These are phyloP conservation scores for Brettanomyces custersianus DNA, from an alignment of 805 yeast genomes.

Conservation along the genomic window DNA sequence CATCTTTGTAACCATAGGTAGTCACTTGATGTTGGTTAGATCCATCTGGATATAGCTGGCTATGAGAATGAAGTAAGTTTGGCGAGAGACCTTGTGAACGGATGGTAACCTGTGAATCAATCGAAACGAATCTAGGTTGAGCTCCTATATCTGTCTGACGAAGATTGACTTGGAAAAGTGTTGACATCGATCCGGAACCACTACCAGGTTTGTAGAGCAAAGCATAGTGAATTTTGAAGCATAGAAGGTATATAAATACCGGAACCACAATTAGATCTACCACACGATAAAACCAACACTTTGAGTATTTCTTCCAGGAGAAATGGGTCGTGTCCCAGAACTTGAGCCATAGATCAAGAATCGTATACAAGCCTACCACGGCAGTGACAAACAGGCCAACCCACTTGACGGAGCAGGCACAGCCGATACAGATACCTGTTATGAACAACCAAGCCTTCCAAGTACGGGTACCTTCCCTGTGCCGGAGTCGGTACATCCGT, in stretches of 20 bases:
- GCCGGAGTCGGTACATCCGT: slow-evolving; percentile 41
- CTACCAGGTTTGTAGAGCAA: slow-evolving; percentile 66
- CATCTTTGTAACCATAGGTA: slow-evolving; percentile 82
- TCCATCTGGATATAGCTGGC: slow-evolving; percentile 81
- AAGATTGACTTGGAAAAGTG: slow-evolving; percentile 83
- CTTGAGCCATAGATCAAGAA: slow-evolving; percentile 85
- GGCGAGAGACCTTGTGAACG: slow-evolving; percentile 67
- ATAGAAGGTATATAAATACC: slow-evolving; percentile 46
- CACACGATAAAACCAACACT: slow-evolving; percentile 62
- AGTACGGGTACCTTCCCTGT: slow-evolving; percentile 27
- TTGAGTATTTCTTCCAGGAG: slow-evolving; percentile 38
- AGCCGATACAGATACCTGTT: slow-evolving; percentile 66
- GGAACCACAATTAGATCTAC: slow-evolving; percentile 61
- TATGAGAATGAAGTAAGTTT: slow-evolving; percentile 80
- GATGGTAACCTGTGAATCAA: slow-evolving; percentile 54
- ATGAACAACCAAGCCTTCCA: slow-evolving; percentile 50
- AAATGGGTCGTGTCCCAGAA: slow-evolving; percentile 57
- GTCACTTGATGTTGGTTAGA: slow-evolving; percentile 93
- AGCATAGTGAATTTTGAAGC: slow-evolving; percentile 71
- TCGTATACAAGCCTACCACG: slow-evolving; percentile 82
- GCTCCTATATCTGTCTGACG: slow-evolving; percentile 53
- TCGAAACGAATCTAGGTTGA: slow-evolving; percentile 61
- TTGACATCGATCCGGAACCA: slow-evolving; percentile 87
- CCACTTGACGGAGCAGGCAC: slow-evolving; percentile 82
- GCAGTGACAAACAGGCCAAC: slow-evolving; percentile 81